Conservation (phyloP, 257 asterid genomes). For the Nicotiana otophora region DNA sequence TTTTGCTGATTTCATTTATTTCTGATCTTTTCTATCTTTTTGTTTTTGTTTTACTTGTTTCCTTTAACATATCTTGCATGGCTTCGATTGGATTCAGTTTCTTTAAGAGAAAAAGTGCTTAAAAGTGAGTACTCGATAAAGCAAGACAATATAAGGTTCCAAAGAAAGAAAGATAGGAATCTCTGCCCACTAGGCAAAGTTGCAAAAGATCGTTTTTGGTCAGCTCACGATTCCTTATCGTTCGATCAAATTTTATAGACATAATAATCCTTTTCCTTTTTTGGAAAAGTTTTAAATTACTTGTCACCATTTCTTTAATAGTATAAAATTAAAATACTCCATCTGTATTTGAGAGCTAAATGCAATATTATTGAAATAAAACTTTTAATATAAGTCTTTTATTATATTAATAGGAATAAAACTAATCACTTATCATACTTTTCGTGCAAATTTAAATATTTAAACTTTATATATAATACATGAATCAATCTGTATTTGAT, state of each 20-base stretch:
- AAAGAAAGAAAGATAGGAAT: not conserved
- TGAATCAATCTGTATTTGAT: not conserved
- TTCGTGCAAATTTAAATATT: not conserved
- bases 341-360: too few relatives aligned
- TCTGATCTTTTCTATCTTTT: not conserved
- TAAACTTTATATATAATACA: too few relatives aligned
- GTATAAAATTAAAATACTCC: too few relatives aligned
- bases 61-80: not conserved
- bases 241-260: too few relatives aligned
- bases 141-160: not conserved
- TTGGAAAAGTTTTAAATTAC: too few relatives aligned
- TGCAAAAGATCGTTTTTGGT: not conserved
- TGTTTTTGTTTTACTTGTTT: not conserved
- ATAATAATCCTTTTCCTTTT: too few relatives aligned
- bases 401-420: not conserved
- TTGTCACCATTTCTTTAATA: too few relatives aligned
- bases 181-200: not conserved
- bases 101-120: not conserved
- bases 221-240: not conserved
- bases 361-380: too few relatives aligned
- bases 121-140: slow-evolving; percentile 5
- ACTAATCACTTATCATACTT: not conserved
- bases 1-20: not conserved
- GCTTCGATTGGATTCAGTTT: not conserved
- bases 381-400: not conserved